These are phyloP conservation scores for Thalassiosira profunda DNA, from an alignment of 108 stramenopile species.

Conservation along the genomic window DNA sequence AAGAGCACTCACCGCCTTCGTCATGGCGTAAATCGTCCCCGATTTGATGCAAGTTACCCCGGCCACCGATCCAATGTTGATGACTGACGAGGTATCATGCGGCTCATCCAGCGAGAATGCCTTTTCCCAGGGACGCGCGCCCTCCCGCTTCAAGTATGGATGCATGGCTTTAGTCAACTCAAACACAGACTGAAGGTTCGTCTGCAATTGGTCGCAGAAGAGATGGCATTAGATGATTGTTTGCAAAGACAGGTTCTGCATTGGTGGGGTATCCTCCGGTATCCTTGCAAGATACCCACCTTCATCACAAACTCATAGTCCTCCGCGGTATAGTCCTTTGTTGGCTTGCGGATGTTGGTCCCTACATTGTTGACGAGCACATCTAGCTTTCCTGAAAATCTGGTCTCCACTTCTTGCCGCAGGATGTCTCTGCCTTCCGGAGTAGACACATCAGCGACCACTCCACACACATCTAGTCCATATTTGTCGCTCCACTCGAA, in stretches of 20 bases:
- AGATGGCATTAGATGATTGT: no score
- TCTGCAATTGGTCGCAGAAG: no score
- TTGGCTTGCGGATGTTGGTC: slow-evolving; percentile 91
- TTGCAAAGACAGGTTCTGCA: no score
- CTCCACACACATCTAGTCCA: slow-evolving; percentile 66
- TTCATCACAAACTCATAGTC: slow-evolving; percentile 85
- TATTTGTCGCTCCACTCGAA: slow-evolving; percentile 66
- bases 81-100: slow-evolving; percentile 69
- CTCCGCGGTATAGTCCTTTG: slow-evolving; percentile 86
- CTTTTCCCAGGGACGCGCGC: slow-evolving; percentile 9
- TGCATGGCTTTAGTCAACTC: slow-evolving; percentile 69
- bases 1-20: no score
- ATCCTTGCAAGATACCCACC: no score
- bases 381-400: slow-evolving; percentile 71
- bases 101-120: slow-evolving; percentile 6
- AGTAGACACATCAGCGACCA: slow-evolving; percentile 79
- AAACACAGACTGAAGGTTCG: slow-evolving; percentile 88
- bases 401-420: slow-evolving; percentile 40
- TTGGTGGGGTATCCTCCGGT: no score
- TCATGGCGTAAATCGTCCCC: slow-evolving; percentile 81
- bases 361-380: slow-evolving; percentile 98
- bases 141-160: slow-evolving; percentile 62
- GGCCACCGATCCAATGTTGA: slow-evolving; percentile 95
- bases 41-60: slow-evolving; percentile 92
- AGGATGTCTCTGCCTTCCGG: slow-evolving; percentile 61